A percentile compares a stretch with the other conserved stretches of the same genome.
Evolutionary conservation across 495 filamentous ascomycete species (phyloP).

Genomic region (Glonium stellatum): DNA sequence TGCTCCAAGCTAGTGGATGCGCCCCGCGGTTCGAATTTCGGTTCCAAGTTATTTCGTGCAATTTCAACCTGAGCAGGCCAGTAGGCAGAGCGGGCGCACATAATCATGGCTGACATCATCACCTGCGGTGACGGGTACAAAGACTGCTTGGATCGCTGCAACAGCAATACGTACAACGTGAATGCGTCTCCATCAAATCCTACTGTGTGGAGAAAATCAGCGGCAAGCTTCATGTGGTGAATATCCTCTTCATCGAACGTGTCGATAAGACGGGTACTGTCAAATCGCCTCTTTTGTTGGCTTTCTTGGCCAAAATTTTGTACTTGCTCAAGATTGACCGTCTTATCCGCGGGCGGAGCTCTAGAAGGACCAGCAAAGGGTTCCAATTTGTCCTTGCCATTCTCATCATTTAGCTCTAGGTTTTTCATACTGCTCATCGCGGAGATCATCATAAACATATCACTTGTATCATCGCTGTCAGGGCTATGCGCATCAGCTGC

Average conservation of each 20-base stretch:
- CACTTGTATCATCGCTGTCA: not conserved
- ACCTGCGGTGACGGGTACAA: not conserved
- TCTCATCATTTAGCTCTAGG: not conserved
- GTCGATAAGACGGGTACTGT: constrained; percentile 14
- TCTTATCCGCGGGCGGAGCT: not conserved
- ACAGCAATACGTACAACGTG: constrained; percentile 11
- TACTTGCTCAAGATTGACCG: not conserved
- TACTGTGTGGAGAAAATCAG: constrained; percentile 8
- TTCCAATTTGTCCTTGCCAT: not conserved
- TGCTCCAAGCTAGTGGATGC: constrained; percentile 9
- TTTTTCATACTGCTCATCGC: not conserved
- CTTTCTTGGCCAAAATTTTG: not conserved
- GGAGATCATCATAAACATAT: not conserved
- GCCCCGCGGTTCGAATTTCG: constrained; percentile 8
- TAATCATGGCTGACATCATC: constrained; percentile 10
- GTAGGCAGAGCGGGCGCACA: constrained; percentile 7
- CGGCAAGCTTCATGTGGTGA: constrained; percentile 17
- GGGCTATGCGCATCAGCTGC: not conserved
- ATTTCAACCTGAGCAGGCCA: constrained; percentile 12
- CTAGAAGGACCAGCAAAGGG: not conserved
- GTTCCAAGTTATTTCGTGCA: constrained; percentile 6
- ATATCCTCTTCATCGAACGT: constrained; percentile 15
- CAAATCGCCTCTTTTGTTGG: constrained; percentile 9
- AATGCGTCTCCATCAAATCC: constrained; percentile 20
- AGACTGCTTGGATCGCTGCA: constrained; percentile 10